Conservation (phyloP, 768 basidiomycete species). For the Amanita rimosa region DNA sequence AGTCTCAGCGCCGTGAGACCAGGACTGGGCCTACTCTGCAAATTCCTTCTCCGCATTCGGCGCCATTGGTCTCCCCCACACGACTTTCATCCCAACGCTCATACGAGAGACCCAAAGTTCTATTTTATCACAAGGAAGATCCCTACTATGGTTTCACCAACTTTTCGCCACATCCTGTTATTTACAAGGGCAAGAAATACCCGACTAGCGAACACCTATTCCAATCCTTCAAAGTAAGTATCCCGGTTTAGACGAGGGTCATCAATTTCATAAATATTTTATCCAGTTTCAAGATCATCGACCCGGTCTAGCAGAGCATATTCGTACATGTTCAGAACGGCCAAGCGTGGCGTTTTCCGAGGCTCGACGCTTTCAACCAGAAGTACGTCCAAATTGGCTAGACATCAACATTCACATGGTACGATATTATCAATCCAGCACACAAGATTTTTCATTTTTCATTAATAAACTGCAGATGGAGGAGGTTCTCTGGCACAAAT, state of each 20-base stretch:
- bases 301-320: constrained; percentile 58
- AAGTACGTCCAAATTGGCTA: constrained; percentile 57
- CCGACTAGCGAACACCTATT: constrained; percentile 73
- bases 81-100: constrained; percentile 11
- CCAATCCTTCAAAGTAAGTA: constrained; percentile 58
- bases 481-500: constrained; percentile 51
- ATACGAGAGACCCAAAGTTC: constrained; percentile 25
- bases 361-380: constrained; percentile 51
- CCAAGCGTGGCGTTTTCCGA: constrained; percentile 59
- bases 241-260: neutral
- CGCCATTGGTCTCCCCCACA: constrained; percentile 8
- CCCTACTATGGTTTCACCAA: constrained; percentile 68
- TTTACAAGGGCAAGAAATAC: constrained; percentile 51
- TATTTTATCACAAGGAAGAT: constrained; percentile 55
- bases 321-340: constrained; percentile 49
- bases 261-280: constrained; percentile 5
- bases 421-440: constrained; percentile 1
- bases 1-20: constrained; percentile 4
- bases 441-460: too few relatives aligned
- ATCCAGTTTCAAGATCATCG: constrained; percentile 46
- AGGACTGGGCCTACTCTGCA: constrained; percentile 14
- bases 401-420: constrained; percentile 59
- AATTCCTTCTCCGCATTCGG: constrained; percentile 6
- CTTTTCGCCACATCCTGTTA: constrained; percentile 56
- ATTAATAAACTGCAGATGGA: constrained; percentile 43